Percentiles rank a stretch among this genome's conserved stretches.
phyloP scores from a whole-genome alignment of 2,329 filamentous ascomycete species.

The Periconia digitata region DNA sequence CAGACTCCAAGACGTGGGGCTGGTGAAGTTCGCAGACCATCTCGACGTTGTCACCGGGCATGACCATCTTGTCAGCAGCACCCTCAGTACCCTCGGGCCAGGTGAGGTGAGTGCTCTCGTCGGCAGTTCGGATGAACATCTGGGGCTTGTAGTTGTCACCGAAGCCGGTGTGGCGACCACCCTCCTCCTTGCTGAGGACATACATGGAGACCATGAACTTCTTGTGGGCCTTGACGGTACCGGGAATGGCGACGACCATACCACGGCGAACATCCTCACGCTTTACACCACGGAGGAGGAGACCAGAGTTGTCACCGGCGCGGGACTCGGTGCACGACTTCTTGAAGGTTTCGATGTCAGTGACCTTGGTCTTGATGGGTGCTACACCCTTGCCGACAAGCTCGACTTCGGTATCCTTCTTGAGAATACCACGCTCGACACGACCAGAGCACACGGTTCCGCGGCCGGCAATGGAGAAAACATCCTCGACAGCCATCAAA shows the following conservation, averaged over 20 bases:
- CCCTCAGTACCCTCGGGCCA: conserved; percentile 86
- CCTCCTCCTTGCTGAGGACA: conserved; percentile 95
- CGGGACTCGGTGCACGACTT: conserved; percentile 97
- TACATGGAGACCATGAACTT: conserved; percentile 97
- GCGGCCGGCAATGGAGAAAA: conserved; percentile 68
- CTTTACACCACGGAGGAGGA: conserved; percentile 92
- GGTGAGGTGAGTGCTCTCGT: conserved; percentile 72
- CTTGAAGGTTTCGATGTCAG: conserved; percentile 99
- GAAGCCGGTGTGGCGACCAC: conserved; percentile 96
- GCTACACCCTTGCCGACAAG: conserved; percentile 82
- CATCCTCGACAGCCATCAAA: conserved; percentile 91
- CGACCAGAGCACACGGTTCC: conserved; percentile 96
- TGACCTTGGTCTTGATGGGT: conserved; percentile 97
- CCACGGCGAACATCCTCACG: conserved; percentile 93
- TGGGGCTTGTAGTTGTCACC: conserved; percentile 95
- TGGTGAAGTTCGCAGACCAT: conserved; percentile 87
- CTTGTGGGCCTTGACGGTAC: conserved; percentile 79
- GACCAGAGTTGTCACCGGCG: conserved; percentile 96
- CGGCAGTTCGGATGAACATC: conserved; percentile 90
- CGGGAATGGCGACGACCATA: conserved; percentile 89
- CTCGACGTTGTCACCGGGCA: conserved; percentile 98
- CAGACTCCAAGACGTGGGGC: conserved; percentile 84
- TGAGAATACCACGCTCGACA: conserved; percentile 92
- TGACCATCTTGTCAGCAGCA: conserved; percentile 74
- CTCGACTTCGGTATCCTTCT: conserved; percentile 93